These are phyloP conservation scores for Bothriochloa decipiens DNA, from an alignment of 176 grass and related monocot genomes.

Conservation along the genomic window DNA sequence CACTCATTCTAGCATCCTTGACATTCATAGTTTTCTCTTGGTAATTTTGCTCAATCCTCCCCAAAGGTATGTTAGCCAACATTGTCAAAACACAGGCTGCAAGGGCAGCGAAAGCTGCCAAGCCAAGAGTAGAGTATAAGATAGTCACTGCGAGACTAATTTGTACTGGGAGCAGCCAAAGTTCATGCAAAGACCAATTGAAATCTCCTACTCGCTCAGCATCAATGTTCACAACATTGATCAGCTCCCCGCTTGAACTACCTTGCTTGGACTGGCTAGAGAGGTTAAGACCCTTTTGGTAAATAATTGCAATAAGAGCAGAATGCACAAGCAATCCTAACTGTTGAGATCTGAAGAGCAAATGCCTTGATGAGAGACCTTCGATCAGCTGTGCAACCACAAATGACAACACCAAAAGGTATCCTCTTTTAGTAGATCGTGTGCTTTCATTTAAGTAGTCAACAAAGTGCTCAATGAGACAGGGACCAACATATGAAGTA, in stretches of 20 bases:
- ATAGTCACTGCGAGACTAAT: conserved; percentile 59
- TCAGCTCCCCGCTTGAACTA: conserved; percentile 61
- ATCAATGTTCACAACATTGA: conserved; percentile 66
- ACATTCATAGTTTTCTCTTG: conserved; percentile 67
- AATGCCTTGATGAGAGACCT: conserved; percentile 61
- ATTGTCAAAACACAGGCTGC: conserved; percentile 53
- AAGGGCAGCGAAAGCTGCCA: conserved; percentile 58
- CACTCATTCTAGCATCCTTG: conserved; percentile 76
- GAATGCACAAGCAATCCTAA: conserved; percentile 45
- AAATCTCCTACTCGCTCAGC: conserved; percentile 58
- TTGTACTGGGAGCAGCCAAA: conserved; percentile 68
- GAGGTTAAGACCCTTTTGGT: conserved; percentile 63
- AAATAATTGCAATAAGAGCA: conserved; percentile 57
- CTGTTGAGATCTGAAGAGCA: conserved; percentile 60
- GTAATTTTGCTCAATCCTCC: conserved; percentile 53
- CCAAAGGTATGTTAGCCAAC: conserved; percentile 63
- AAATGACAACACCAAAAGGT: conserved; percentile 59
- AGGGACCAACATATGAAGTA: conserved; percentile 70
- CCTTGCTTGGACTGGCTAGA: conserved; percentile 59
- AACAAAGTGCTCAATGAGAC: conserved; percentile 66
- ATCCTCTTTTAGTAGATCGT: conserved; percentile 45
- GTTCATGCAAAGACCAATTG: conserved; percentile 65
- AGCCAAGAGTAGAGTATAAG: conserved; percentile 58
- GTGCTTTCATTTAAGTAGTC: conserved; percentile 53
- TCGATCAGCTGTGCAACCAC: conserved; percentile 50